Evolutionary conservation across 441 rosid genomes (phyloP), one percentile per base, ranked within the genome.

Genomic region (Corymbia calophylla): DNA sequence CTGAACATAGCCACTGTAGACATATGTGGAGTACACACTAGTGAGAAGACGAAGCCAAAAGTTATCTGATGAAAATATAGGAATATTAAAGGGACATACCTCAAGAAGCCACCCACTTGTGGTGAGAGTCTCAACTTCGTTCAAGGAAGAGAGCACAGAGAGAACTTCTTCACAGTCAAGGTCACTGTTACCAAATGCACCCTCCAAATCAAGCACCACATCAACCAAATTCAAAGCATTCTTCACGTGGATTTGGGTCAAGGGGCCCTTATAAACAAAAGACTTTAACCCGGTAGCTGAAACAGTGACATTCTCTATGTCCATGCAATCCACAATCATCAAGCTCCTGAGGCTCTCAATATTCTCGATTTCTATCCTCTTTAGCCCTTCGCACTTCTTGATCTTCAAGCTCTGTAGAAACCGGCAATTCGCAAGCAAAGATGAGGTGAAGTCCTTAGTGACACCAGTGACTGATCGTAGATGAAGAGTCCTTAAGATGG

Each of bases 91-190:
- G 44, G 49, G 48, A 21, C 17, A 47, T 87, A 90, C 89, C 91
- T 90, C 89, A 64, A 90, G 70, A 87, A 90, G 91, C 91, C 91
- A 90, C 8, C 89, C 89, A 60, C 87, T 87, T 16, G 84, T 51
- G 16, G 87, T 87, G 54, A 90, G 89, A 39, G 32, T 49, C 58
- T 87, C 81, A 31, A 90, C 84, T 16, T 73, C 91, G 18, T 90
- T 90, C 5, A 81, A 80, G 53, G 89, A 90, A 23, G 58, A 73
- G 29, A 90, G 87, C 49, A 51, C 32, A 53, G 84, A 87, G 47
- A 90, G 87, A 84, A 90, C 87, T 27, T 90, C 89, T 48, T 90
- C 91, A 53, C 70, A 51, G 54, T 90, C 91, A 85, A 90, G 87
- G 66, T 87, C 91, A 4, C 29, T 56, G 13, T 31, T 48, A n/a